Conservation (phyloP, 2,329 filamentous ascomycete genomes). For the Aureobasidium leucospermi region DNA sequence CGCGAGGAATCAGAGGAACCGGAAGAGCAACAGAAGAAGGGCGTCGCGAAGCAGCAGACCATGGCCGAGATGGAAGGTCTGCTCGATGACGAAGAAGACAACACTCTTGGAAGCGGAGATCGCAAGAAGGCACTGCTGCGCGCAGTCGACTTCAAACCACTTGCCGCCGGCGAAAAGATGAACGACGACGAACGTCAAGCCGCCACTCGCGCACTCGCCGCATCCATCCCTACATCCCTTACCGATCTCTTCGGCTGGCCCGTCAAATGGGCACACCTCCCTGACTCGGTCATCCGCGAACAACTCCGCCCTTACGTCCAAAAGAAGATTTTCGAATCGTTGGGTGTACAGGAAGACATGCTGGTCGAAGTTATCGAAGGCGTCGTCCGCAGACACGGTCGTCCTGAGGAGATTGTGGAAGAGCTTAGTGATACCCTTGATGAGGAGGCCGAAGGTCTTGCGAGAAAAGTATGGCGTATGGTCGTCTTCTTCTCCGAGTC, state of each 20-base stretch:
- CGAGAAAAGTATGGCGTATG: conserved; percentile 98
- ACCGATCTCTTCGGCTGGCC: conserved; percentile 78
- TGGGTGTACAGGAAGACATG: conserved; percentile 94
- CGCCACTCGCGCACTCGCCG: conserved; percentile 72
- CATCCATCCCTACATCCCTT: conserved; percentile 83
- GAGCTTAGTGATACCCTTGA: conserved; percentile 86
- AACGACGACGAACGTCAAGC: conserved; percentile 81
- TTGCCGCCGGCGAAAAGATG: conserved; percentile 55
- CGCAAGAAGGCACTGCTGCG: conserved; percentile 13
- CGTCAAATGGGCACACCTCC: conserved; percentile 86
- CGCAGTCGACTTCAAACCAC: conserved; percentile 36
- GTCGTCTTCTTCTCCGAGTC: conserved; percentile 95
- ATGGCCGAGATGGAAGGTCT: conserved; percentile 91
- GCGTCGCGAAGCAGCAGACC: conserved; percentile 56
- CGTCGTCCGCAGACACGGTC: conserved; percentile 67
- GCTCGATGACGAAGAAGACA: conserved; percentile 70
- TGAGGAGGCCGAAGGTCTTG: conserved; percentile 86
- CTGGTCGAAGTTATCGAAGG: conserved; percentile 88
- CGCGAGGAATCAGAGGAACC: conserved; percentile 12
- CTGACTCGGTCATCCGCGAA: conserved; percentile 70
- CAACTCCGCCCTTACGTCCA: conserved; percentile 92
- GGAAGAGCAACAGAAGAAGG: conserved; percentile 14
- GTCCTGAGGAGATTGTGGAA: conserved; percentile 73
- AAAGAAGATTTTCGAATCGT: conserved; percentile 95
- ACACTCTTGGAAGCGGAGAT: conserved; percentile 62